Conservation (phyloP, 2,329 filamentous ascomycete species). For the Arachnopeziza araneosa region DNA sequence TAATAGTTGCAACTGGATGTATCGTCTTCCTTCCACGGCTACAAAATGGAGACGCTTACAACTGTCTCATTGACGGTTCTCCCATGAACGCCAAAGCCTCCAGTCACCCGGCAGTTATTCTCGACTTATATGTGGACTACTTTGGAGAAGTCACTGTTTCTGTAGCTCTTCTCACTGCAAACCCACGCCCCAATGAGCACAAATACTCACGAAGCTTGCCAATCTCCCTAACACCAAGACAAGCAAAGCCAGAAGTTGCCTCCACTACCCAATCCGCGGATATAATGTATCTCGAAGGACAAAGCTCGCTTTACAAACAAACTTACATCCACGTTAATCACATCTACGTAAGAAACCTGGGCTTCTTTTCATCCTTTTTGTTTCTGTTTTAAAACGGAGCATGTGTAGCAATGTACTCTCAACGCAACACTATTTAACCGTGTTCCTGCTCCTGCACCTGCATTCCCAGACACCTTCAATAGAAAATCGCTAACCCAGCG, state of each 20-base stretch:
- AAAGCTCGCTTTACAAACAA: neutral
- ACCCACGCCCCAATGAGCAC: neutral
- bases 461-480: too few relatives aligned
- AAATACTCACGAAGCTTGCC: neutral
- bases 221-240: neutral
- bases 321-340: neutral
- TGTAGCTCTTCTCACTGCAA: neutral
- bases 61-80: neutral
- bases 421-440: too few relatives aligned
- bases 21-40: neutral
- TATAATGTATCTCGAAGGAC: neutral
- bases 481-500: too few relatives aligned
- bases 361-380: too few relatives aligned
- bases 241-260: neutral
- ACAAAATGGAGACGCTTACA: neutral
- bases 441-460: too few relatives aligned
- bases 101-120: neutral
- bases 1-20: neutral
- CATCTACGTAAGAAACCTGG: too few relatives aligned
- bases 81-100: neutral
- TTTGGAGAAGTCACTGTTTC: neutral
- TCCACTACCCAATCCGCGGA: neutral
- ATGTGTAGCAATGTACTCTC: too few relatives aligned
- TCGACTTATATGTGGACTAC: neutral
- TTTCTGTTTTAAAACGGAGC: too few relatives aligned